These are phyloP conservation scores for Gymnopus androsaceus DNA, from an alignment of 1,284 basidiomycete genomes.

Conservation along the genomic window DNA sequence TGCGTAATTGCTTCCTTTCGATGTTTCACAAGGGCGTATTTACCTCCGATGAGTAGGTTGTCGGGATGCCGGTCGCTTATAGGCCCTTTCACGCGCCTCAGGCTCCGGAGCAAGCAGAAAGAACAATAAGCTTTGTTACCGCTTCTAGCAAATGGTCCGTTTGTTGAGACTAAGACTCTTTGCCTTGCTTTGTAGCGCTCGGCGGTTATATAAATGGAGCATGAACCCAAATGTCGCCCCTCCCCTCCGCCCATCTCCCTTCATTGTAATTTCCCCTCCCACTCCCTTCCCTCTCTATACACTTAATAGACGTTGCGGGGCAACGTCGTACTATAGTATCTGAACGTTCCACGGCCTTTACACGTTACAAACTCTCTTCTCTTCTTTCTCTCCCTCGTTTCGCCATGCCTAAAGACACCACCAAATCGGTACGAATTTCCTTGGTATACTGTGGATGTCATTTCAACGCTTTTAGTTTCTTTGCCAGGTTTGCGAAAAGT, in stretches of 20 bases:
- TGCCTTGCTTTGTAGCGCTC: too few species aligned
- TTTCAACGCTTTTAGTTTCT: neutral
- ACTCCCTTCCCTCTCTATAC: conserved; percentile 6
- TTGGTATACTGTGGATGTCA: neutral
- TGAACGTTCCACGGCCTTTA: conserved; percentile 1
- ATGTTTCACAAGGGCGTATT: too few species aligned
- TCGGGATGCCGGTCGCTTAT: neutral
- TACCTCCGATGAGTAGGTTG: too few species aligned
- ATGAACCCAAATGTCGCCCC: neutral
- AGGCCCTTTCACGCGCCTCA: neutral
- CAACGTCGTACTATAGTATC: conserved; percentile 27
- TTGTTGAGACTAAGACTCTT: neutral
- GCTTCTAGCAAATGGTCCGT: neutral
- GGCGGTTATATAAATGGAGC: conserved; percentile 6
- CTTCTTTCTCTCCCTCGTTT: conserved; percentile 18
- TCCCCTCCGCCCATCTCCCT: conserved; percentile 2
- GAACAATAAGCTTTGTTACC: conserved; percentile 12
- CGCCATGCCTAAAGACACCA: neutral
- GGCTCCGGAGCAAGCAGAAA: neutral
- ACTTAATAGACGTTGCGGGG: conserved; percentile 29
- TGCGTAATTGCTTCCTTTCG: too few species aligned
- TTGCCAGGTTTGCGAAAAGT: conserved; percentile 44
- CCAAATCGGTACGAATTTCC: neutral
- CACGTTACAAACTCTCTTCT: neutral
- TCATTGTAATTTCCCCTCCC: conserved; percentile 11